These are phyloP conservation scores for Paecilomyces sp. DNA, from an alignment of 2,329 filamentous ascomycete genomes.

Conservation along the genomic window DNA sequence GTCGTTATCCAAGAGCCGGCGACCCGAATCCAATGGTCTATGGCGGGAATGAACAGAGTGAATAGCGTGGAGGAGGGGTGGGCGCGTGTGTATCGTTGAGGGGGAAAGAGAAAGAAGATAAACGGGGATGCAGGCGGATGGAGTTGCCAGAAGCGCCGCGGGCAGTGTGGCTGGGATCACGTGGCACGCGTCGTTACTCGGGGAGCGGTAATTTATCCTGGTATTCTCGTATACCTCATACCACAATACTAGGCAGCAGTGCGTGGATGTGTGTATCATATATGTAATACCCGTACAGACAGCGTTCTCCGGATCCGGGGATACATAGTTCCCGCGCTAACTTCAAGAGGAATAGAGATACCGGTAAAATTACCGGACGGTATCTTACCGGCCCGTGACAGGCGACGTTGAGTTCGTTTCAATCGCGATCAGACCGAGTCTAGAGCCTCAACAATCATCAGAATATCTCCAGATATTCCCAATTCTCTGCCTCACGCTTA, in stretches of 20 bases:
- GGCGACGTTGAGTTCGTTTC: neutral
- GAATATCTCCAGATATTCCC: too few species aligned
- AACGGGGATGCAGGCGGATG: conserved; percentile 4
- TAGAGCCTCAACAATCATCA: neutral
- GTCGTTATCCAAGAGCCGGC: neutral
- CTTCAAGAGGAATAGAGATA: neutral
- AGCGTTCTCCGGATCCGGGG: neutral
- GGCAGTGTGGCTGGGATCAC: conserved; percentile 24
- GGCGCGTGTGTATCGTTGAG: conserved; percentile 1
- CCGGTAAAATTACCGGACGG: neutral
- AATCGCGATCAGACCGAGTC: neutral
- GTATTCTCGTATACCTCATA: neutral
- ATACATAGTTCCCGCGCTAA: neutral
- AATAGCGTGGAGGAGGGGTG: neutral
- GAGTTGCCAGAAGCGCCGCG: conserved; percentile 3
- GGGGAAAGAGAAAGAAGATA: conserved; percentile 5
- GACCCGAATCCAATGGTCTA: neutral
- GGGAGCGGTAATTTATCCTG: neutral
- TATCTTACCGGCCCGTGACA: neutral
- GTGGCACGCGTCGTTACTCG: conserved; percentile 8
- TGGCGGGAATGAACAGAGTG: neutral
- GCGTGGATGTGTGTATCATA: neutral
- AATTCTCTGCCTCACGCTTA: neutral
- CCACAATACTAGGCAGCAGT: neutral
- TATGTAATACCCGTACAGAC: neutral